phyloP scores from a whole-genome alignment of 163 green algal species.

The Coccomyxa subellipsoidea region DNA sequence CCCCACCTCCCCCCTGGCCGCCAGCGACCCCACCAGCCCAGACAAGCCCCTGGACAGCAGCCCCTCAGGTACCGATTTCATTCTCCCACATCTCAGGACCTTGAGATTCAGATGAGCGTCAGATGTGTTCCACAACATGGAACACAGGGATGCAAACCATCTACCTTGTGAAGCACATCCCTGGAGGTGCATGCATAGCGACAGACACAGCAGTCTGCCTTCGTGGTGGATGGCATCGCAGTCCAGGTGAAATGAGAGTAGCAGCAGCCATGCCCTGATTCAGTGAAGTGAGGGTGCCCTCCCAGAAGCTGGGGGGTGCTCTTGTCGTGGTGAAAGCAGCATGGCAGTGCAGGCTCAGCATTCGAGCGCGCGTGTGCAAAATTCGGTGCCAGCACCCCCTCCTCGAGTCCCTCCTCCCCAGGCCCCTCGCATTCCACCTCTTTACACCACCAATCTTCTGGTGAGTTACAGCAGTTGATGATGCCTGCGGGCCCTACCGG shows the following conservation, averaged over 20 bases:
- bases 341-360: background rate
- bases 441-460: no score
- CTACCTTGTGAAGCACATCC: no score
- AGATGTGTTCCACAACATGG: no score
- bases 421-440: background rate
- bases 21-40: background rate
- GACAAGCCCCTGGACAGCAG: background rate
- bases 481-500: no score
- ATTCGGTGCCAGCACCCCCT: background rate
- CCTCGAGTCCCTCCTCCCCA: background rate
- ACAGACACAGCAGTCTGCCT: no score
- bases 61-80: background rate
- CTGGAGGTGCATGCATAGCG: no score
- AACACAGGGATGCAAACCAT: no score
- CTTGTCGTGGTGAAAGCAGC: background rate
- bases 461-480: no score
- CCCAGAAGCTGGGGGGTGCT: background rate
- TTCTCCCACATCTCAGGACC: background rate
- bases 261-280: no score
- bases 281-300: background rate
- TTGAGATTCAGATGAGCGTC: no score
- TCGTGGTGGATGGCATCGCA: no score
- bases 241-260: no score
- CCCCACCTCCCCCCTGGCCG: slow-evolving; percentile 7
- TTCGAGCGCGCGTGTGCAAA: background rate